Evolutionary conservation across 257 asterid genomes (phyloP).

Genomic region (Penstemon davidsonii): DNA sequence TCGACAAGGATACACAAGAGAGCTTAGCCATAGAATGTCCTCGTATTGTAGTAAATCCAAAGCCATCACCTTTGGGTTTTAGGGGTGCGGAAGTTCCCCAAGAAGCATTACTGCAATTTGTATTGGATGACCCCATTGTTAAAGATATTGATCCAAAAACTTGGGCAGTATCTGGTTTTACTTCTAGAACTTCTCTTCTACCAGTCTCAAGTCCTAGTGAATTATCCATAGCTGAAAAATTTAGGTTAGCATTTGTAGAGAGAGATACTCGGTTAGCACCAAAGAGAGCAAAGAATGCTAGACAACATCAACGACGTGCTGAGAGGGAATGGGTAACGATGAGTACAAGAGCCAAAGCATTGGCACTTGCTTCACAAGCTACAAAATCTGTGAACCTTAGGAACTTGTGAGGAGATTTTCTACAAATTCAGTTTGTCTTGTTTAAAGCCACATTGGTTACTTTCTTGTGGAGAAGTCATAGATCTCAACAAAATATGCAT

Average conservation of each 20-base stretch:
- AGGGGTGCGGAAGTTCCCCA: conserved; percentile 66
- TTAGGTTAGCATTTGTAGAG: conserved; percentile 84
- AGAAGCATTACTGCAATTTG: conserved; percentile 56
- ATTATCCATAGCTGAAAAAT: conserved; percentile 82
- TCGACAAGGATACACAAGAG: conserved; percentile 72
- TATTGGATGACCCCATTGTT: conserved; percentile 64
- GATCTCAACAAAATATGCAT: too few relatives aligned
- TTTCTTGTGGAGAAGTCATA: too few relatives aligned
- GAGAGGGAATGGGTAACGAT: conserved; percentile 67
- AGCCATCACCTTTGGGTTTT: conserved; percentile 64
- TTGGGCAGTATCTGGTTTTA: conserved; percentile 62
- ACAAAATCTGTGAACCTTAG: conserved; percentile 48
- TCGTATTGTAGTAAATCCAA: conserved; percentile 75
- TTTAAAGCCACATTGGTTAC: too few relatives aligned
- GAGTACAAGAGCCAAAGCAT: conserved; percentile 69
- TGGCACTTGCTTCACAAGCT: conserved; percentile 77
- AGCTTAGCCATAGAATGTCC: conserved; percentile 68
- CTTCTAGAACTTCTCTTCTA: conserved; percentile 27
- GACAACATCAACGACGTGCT: conserved; percentile 90
- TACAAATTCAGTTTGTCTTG: too few relatives aligned
- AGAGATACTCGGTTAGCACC: conserved; percentile 93
- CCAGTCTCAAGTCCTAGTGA: conserved; percentile 43
- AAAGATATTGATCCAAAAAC: conserved; percentile 70
- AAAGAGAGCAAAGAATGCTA: conserved; percentile 89
- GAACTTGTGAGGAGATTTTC: conserved; percentile 29